Evolutionary conservation across 441 rosid species (phyloP).

Genomic region (Eutrema salsugineum): DNA sequence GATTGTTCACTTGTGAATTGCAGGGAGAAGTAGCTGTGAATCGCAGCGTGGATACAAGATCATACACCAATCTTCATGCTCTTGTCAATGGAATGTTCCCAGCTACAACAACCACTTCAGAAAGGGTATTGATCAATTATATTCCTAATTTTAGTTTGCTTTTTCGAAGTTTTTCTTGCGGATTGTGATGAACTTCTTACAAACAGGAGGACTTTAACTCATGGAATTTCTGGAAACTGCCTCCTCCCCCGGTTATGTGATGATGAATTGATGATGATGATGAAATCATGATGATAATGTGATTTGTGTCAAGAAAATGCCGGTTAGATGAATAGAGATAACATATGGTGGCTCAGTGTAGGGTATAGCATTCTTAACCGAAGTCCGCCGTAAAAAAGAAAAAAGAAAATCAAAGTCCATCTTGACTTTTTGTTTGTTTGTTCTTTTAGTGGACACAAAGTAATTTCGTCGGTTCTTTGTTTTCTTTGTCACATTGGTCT

Average conservation of each 20-base stretch:
- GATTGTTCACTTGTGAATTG: slow-evolving; percentile 7
- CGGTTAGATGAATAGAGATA: slow-evolving; percentile 20
- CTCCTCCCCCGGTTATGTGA: slow-evolving; percentile 43
- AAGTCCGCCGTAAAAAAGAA: neutral
- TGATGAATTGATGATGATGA: slow-evolving; percentile 7
- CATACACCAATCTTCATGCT: slow-evolving; percentile 74
- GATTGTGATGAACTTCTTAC: slow-evolving; percentile 9
- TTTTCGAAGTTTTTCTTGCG: neutral
- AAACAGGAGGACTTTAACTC: slow-evolving; percentile 88
- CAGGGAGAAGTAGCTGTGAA: slow-evolving; percentile 96
- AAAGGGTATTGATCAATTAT: slow-evolving; percentile 50
- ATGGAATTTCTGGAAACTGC: slow-evolving; percentile 95
- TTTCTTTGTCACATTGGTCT: neutral
- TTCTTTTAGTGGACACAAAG: neutral
- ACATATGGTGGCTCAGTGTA: slow-evolving; percentile 7
- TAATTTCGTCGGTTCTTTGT: slow-evolving; percentile 5
- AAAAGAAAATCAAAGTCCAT: neutral
- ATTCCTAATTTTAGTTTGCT: neutral
- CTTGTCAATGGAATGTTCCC: slow-evolving; percentile 96
- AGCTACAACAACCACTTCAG: slow-evolving; percentile 46
- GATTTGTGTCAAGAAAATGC: slow-evolving; percentile 9
- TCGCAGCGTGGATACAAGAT: slow-evolving; percentile 73
- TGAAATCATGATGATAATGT: neutral
- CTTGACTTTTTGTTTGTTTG: neutral
- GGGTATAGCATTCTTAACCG: neutral